These are phyloP conservation scores for Lepidium africanum DNA, from an alignment of 345 rosid species.

Conservation along the genomic window DNA sequence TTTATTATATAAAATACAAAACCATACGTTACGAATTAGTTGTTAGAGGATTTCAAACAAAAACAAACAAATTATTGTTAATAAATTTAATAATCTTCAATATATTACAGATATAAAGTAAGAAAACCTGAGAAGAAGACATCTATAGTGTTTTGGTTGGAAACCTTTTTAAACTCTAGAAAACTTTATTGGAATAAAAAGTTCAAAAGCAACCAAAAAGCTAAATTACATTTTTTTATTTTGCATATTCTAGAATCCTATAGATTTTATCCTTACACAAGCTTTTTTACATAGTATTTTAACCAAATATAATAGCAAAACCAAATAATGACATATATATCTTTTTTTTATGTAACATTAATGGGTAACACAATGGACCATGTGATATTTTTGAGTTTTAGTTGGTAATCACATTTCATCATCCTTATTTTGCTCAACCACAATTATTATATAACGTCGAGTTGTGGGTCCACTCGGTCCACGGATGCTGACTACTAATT, in stretches of 20 bases:
- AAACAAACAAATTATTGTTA: no score
- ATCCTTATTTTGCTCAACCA: background rate
- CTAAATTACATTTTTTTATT: background rate
- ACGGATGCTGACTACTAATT: constrained; percentile 7
- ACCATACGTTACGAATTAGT: background rate
- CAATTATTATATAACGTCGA: constrained; percentile 1
- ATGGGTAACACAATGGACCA: constrained; percentile 22
- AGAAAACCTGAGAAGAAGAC: constrained; percentile 7
- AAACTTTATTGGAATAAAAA: constrained; percentile 4
- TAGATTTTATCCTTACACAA: constrained; percentile 8
- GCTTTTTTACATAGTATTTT: background rate
- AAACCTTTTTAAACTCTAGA: background rate
- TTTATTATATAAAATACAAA: no score
- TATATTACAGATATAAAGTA: background rate
- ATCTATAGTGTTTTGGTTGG: background rate
- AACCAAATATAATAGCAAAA: background rate
- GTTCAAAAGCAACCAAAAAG: constrained; percentile 21
- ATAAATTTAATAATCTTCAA: background rate
- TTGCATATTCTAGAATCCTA: constrained; percentile 21
- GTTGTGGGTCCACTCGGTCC: constrained; percentile 16
- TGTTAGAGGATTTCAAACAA: background rate
- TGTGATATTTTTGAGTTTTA: background rate
- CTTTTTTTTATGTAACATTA: background rate
- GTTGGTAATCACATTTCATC: background rate
- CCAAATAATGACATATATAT: background rate